Evolutionary conservation across 106 monocot genomes (phyloP).

Genomic region (Platanthera zijinensis): DNA sequence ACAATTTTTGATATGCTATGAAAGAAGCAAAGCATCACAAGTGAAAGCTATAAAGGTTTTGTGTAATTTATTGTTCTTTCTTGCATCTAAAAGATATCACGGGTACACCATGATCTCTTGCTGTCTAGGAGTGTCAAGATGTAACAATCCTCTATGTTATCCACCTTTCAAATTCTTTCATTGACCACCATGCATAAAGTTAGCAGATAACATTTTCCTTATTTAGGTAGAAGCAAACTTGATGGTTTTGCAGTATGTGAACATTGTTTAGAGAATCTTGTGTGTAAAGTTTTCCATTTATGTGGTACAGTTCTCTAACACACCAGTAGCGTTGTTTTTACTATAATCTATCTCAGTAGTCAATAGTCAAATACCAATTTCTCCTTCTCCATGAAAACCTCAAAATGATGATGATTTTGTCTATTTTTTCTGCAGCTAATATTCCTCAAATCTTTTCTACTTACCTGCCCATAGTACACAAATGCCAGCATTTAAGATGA

Average conservation of each 20-base stretch:
- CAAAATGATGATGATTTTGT: neutral
- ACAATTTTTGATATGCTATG: too few species aligned
- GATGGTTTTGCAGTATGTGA: neutral
- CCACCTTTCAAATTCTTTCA: neutral
- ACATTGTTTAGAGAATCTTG: neutral
- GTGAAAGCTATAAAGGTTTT: too few species aligned
- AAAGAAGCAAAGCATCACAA: too few species aligned
- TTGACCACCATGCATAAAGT: neutral
- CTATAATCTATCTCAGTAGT: neutral
- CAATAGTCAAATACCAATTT: neutral
- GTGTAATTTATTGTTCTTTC: too few species aligned
- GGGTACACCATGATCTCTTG: too few species aligned
- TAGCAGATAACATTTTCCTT: neutral
- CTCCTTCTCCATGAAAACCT: neutral
- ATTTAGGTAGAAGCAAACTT: neutral
- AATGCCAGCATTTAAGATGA: constrained; percentile 11
- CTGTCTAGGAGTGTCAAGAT: too few species aligned
- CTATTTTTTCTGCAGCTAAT: constrained; percentile 5
- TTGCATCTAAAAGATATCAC: too few species aligned
- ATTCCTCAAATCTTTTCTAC: neutral
- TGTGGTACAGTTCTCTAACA: neutral
- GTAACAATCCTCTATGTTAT: too few species aligned
- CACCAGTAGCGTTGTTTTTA: neutral
- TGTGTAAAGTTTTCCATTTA: neutral
- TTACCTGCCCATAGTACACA: neutral